phyloP scores from a whole-genome alignment of 208 protist species.

The Trypanosoma platydactyli region DNA sequence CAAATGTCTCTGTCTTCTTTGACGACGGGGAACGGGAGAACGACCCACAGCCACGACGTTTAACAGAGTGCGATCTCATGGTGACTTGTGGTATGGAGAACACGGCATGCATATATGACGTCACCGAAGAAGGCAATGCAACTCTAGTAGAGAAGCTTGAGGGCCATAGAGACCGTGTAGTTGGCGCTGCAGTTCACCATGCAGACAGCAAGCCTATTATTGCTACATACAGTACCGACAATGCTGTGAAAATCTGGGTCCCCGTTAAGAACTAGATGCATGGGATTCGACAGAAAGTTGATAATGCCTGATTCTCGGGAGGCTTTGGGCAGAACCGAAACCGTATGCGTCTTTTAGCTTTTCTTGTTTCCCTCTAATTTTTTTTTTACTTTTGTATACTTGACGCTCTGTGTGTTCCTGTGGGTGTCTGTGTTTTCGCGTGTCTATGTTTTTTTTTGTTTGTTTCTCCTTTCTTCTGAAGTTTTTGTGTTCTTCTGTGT shows the following conservation, averaged over 20 bases:
- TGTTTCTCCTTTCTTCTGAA: slow-evolving; percentile 6
- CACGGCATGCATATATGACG: slow-evolving; percentile 77
- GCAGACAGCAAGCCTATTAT: slow-evolving; percentile 68
- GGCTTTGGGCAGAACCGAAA: not conserved
- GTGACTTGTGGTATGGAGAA: slow-evolving; percentile 75
- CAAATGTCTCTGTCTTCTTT: slow-evolving; percentile 68
- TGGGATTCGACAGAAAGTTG: not conserved
- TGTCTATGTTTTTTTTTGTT: not conserved
- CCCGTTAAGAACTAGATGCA: slow-evolving; percentile 57
- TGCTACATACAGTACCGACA: slow-evolving; percentile 83
- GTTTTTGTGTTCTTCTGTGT: not conserved
- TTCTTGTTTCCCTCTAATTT: slow-evolving; percentile 1
- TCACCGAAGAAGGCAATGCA: slow-evolving; percentile 63
- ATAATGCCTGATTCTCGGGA: not conserved
- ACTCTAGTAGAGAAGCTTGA: slow-evolving; percentile 71
- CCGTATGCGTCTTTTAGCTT: not conserved
- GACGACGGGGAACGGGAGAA: slow-evolving; percentile 86
- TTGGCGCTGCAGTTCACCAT: slow-evolving; percentile 69
- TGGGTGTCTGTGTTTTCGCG: slow-evolving; percentile 10
- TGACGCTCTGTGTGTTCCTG: slow-evolving; percentile 11
- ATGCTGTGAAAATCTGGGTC: slow-evolving; percentile 81
- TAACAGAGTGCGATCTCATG: slow-evolving; percentile 82
- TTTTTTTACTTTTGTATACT: not conserved
- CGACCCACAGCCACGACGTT: slow-evolving; percentile 45
- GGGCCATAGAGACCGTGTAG: slow-evolving; percentile 84